A percentile compares a stretch with the other conserved stretches of the same genome.
phyloP scores from a whole-genome alignment of 805 yeast species.

The Ogataea angusta region DNA sequence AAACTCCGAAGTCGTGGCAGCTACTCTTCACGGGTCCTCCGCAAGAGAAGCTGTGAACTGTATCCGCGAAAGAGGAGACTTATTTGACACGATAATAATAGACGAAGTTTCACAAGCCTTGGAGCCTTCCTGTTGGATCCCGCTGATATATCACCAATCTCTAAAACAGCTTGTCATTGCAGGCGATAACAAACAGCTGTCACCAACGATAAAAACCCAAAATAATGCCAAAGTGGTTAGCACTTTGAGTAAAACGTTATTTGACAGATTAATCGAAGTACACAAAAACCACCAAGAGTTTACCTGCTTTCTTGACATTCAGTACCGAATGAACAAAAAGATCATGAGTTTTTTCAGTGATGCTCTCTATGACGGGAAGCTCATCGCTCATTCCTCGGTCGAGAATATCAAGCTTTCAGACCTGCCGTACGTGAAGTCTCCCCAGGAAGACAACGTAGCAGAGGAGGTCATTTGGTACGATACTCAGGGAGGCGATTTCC shows the following conservation, averaged over 20 bases:
- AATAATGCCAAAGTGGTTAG: slow-evolving; percentile 38
- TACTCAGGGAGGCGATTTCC: slow-evolving; percentile 85
- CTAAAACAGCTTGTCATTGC: slow-evolving; percentile 69
- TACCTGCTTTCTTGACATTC: slow-evolving; percentile 63
- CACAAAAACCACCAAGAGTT: slow-evolving; percentile 43
- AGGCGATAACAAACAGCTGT: slow-evolving; percentile 89
- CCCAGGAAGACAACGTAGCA: slow-evolving; percentile 48
- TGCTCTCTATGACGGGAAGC: slow-evolving; percentile 57
- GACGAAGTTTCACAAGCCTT: slow-evolving; percentile 95
- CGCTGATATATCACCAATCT: slow-evolving; percentile 63
- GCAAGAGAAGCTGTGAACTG: slow-evolving; percentile 61
- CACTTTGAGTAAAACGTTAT: slow-evolving; percentile 61
- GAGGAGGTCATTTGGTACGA: slow-evolving; percentile 78
- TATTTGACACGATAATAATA: slow-evolving; percentile 79
- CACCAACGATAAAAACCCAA: slow-evolving; percentile 79
- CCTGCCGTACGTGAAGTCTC: slow-evolving; percentile 38
- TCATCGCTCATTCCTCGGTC: slow-evolving; percentile 63
- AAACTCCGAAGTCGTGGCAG: slow-evolving; percentile 64
- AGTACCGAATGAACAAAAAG: slow-evolving; percentile 79
- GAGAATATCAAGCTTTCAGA: slow-evolving; percentile 51
- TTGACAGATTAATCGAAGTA: slow-evolving; percentile 66
- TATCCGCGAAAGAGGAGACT: slow-evolving; percentile 31
- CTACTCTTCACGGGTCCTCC: slow-evolving; percentile 89
- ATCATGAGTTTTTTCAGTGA: slow-evolving; percentile 79
- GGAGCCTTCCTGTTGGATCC: slow-evolving; percentile 97